These are phyloP conservation scores for Vitellaria paradoxa DNA, from an alignment of 179 eudicot genomes.

Conservation along the genomic window DNA sequence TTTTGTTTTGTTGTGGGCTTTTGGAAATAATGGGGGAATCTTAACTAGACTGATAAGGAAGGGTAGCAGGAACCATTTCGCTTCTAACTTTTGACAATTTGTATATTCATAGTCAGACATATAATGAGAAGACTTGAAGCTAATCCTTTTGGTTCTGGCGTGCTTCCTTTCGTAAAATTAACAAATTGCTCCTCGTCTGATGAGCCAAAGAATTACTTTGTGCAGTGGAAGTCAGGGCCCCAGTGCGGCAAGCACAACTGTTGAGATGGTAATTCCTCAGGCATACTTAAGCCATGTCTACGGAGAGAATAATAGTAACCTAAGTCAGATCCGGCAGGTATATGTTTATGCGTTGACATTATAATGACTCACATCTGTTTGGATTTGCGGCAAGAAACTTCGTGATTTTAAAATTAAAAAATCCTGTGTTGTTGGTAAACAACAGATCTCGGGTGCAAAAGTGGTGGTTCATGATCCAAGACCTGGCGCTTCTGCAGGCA, in stretches of 20 bases:
- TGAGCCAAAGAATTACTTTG: slow-evolving; percentile 4
- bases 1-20: slow-evolving; percentile 2
- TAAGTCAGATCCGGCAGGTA: slow-evolving; percentile 47
- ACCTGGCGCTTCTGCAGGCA: slow-evolving; percentile 42
- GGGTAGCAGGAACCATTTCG: background rate
- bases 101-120: background rate
- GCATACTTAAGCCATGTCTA: slow-evolving; percentile 37
- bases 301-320: slow-evolving; percentile 44
- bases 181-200: background rate
- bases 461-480: slow-evolving; percentile 45
- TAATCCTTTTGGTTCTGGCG: background rate
- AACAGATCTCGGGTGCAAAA: slow-evolving; percentile 54
- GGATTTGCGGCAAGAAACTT: background rate
- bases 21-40: background rate
- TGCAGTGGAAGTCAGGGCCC: slow-evolving; percentile 34
- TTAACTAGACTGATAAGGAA: background rate
- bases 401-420: background rate
- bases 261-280: slow-evolving; percentile 51
- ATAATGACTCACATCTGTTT: background rate
- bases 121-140: background rate
- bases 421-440: slow-evolving; percentile 7
- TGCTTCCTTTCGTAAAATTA: background rate
- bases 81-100: background rate
- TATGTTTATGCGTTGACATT: slow-evolving; percentile 6
- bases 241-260: slow-evolving; percentile 13